These are phyloP conservation scores for Neurospora africana DNA, from an alignment of 495 filamentous ascomycete genomes.

Conservation along the genomic window DNA sequence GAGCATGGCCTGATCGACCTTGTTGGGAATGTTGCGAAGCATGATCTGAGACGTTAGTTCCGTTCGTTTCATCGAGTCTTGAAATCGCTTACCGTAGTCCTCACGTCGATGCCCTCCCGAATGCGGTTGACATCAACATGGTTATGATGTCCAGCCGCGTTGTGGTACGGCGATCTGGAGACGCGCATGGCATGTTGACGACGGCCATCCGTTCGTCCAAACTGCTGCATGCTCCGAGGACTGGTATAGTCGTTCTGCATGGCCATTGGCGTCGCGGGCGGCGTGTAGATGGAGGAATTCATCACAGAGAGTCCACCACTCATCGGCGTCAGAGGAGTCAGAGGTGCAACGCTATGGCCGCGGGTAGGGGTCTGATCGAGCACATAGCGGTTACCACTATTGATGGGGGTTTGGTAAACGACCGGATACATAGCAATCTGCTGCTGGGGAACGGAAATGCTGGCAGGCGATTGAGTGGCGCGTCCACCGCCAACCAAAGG, in stretches of 20 bases:
- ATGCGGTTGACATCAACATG: constrained; percentile 57
- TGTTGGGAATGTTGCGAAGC: constrained; percentile 92
- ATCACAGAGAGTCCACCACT: constrained; percentile 11
- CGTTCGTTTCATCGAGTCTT: not conserved
- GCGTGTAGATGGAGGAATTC: constrained; percentile 19
- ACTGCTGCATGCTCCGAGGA: constrained; percentile 21
- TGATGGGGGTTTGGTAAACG: constrained; percentile 18
- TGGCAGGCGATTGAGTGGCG: constrained; percentile 7
- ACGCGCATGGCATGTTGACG: constrained; percentile 34
- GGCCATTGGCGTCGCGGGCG: constrained; percentile 25
- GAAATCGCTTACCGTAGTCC: constrained; percentile 53
- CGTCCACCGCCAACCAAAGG: not conserved
- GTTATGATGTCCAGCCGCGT: constrained; percentile 46
- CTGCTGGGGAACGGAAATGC: constrained; percentile 10
- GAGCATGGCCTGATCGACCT: constrained; percentile 69
- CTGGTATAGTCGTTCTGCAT: constrained; percentile 18
- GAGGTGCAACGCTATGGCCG: constrained; percentile 15
- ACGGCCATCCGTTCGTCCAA: constrained; percentile 20
- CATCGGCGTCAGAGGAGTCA: constrained; percentile 12
- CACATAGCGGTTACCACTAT: constrained; percentile 19
- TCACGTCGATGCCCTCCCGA: constrained; percentile 54
- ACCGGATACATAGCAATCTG: constrained; percentile 26
- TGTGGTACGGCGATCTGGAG: constrained; percentile 29
- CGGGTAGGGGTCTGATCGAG: constrained; percentile 27
- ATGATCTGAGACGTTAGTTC: constrained; percentile 57